Base-by-base conservation (phyloP, 495 filamentous ascomycete genomes). In the Penicillium goetzii region DNA sequence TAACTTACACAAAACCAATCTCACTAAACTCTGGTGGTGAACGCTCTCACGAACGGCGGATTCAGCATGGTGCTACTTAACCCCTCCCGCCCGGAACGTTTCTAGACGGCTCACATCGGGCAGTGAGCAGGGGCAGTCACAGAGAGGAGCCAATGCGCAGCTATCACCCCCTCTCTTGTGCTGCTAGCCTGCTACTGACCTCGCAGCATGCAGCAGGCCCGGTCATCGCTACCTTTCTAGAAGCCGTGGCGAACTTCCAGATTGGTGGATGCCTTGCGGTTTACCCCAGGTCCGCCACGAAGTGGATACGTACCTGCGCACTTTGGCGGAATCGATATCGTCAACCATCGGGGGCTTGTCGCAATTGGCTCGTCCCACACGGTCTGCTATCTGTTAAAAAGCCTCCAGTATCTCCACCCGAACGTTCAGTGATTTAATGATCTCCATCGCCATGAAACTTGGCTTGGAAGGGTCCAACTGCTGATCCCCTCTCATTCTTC, bases 221-320 rank as follows among this genome's bases (percentile, higher is more conserved):
- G 68, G 68, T 40, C 53, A 50, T 61, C 58, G 23, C 58, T 66
- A 56, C 63, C 52, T 66, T 73, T 73, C 71, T 73, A 73, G 71
- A 73, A 73, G 71, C 62, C 63, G 28, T 63, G 43, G 36, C 25
- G 45, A 59, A 19, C 36, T n/a, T 60, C 54, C 10, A 53, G 68
- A 73, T 73, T 73, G 70, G 68, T 66, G 59, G 66, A 70, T 60
- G 65, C 58, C 55, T 52, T 68, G 49, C 34, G 33, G 58, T 43
- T 73, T 73, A 73, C 71, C 71, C 71, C 71, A 73, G 71, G 68
- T 72, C 71, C 62, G 60, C 63, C 32, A 43, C 47, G 47, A 63
- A 67, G 65, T 64, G 68, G 68, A 65, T 68, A 68, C 57, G 71
- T 73, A 73, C 71, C 71, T 73, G 71, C 71, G 71, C 71, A 64